A percentile compares a stretch with the other conserved stretches of the same genome.
Conservation (phyloP, 2,329 filamentous ascomycete genomes). For the Bipolaris victoriae region DNA sequence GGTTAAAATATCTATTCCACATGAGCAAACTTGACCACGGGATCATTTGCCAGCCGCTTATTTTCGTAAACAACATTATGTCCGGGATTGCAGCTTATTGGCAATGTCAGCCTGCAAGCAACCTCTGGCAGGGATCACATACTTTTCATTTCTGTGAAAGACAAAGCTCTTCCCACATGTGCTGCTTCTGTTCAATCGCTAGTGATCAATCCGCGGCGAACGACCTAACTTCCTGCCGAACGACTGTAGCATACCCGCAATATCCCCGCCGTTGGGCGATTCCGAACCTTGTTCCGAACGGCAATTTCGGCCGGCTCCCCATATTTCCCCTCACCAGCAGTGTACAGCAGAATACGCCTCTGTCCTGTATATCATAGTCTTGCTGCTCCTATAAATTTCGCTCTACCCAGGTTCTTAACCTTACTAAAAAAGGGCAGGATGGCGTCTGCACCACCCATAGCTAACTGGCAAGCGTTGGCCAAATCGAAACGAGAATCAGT, state of each 20-base stretch:
- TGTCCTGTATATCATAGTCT: not conserved
- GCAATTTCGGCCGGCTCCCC: slow-evolving; percentile 18
- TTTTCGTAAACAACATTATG: not conserved
- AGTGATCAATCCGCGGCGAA: not conserved
- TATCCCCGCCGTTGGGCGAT: slow-evolving; percentile 2
- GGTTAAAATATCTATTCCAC: slow-evolving; percentile 8
- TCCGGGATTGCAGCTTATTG: not conserved
- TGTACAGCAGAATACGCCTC: not conserved
- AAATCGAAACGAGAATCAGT: slow-evolving; percentile 38
- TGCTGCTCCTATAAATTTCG: not conserved
- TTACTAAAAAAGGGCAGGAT: slow-evolving; percentile 9
- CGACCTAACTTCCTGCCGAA: not conserved
- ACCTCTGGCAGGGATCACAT: not conserved
- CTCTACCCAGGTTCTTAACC: not conserved
- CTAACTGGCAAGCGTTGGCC: slow-evolving; percentile 42
- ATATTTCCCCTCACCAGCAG: slow-evolving; percentile 4
- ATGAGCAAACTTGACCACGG: not conserved
- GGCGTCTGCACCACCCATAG: slow-evolving; percentile 13
- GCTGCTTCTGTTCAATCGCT: too few species aligned
- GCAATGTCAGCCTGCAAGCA: not conserved
- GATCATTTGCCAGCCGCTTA: not conserved
- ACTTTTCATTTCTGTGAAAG: not conserved
- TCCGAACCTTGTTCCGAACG: slow-evolving; percentile 7
- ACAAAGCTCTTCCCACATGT: not conserved
- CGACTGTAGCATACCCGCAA: slow-evolving; percentile 7